Evolutionary conservation across 208 protist genomes (phyloP).

Genomic region (Plasmodiophora brassicae): DNA sequence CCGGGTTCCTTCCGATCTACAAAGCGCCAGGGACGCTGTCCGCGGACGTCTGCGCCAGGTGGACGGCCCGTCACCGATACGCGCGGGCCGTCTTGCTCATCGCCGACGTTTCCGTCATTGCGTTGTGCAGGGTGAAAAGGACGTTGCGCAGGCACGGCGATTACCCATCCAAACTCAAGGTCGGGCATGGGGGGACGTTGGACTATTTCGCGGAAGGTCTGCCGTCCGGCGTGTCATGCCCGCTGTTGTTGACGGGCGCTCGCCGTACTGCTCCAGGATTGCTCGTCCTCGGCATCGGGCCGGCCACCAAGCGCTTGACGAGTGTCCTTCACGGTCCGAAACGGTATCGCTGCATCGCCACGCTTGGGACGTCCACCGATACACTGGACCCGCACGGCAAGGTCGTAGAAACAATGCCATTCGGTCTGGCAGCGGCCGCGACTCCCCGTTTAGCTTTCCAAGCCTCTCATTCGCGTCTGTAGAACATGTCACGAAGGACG

Average conservation of each 20-base stretch:
- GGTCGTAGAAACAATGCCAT: background rate
- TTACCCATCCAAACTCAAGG: background rate
- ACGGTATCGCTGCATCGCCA: background rate
- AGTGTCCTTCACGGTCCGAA: background rate
- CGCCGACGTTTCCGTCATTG: too few relatives aligned
- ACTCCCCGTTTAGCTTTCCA: too few relatives aligned
- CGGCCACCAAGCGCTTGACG: background rate
- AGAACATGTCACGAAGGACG: background rate
- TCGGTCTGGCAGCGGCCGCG: background rate
- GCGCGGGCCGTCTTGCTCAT: too few relatives aligned
- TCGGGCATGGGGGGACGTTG: background rate
- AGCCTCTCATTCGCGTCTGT: too few relatives aligned
- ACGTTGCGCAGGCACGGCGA: background rate
- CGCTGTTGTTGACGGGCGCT: background rate
- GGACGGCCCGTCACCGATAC: too few relatives aligned
- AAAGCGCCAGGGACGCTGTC: too few relatives aligned
- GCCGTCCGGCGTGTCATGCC: background rate
- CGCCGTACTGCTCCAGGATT: background rate
- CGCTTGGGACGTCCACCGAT: background rate
- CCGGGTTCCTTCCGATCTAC: too few relatives aligned
- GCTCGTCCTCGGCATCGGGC: conserved; percentile 5
- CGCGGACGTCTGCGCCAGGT: too few relatives aligned
- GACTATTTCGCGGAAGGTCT: background rate
- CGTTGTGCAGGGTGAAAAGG: conserved; percentile 14
- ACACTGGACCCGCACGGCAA: background rate